Evolutionary conservation across 2,329 filamentous ascomycete species (phyloP).

Genomic region (Apiospora koreana): DNA sequence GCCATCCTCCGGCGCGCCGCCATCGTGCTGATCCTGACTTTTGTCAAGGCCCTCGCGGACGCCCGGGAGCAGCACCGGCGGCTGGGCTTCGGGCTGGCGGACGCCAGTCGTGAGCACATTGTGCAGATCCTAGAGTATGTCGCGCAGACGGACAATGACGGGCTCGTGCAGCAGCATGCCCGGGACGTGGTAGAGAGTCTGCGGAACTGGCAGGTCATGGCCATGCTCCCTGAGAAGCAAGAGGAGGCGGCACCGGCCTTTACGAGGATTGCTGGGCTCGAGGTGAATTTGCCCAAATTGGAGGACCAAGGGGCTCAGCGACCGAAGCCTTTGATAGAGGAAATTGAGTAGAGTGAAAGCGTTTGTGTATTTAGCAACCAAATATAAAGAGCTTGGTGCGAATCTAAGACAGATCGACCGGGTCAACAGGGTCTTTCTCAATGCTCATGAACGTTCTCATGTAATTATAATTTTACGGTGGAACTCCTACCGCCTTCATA

Average conservation of each 20-base stretch:
- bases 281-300: slow-evolving; percentile 26
- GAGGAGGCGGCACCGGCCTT: slow-evolving; percentile 23
- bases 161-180: slow-evolving; percentile 67
- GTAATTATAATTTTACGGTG: neutral
- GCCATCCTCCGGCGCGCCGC: slow-evolving; percentile 69
- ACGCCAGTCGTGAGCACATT: slow-evolving; percentile 62
- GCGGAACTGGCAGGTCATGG: slow-evolving; percentile 60
- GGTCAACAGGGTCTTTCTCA: neutral
- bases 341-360: slow-evolving; percentile 28
- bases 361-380: neutral
- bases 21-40: slow-evolving; percentile 61
- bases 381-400: too few relatives aligned
- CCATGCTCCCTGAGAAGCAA: slow-evolving; percentile 42
- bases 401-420: too few relatives aligned
- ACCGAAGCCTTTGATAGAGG: slow-evolving; percentile 31
- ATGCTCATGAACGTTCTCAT: neutral
- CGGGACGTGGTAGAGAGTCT: slow-evolving; percentile 67
- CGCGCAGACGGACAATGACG: slow-evolving; percentile 66
- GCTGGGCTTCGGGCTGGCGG: slow-evolving; percentile 55
- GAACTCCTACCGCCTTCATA: neutral
- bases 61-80: slow-evolving; percentile 47
- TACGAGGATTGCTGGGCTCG: slow-evolving; percentile 39
- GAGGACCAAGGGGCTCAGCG: slow-evolving; percentile 9
- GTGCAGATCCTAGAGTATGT: slow-evolving; percentile 63
- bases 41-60: slow-evolving; percentile 60